phyloP scores from a whole-genome alignment of 768 basidiomycete genomes.

The Sutorius australiensis region DNA sequence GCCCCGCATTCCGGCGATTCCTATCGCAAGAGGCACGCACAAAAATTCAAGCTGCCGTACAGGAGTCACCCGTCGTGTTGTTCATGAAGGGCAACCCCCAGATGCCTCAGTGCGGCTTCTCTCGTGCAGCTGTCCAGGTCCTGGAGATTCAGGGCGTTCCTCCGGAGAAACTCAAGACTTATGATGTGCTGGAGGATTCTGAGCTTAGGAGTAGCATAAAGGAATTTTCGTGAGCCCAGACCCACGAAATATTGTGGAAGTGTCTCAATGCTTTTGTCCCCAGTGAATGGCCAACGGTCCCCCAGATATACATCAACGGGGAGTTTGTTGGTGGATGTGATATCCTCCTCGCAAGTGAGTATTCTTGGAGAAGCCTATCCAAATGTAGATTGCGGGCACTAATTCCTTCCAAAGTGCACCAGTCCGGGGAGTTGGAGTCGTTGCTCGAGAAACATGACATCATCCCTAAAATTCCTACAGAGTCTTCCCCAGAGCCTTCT shows the following conservation, averaged over 20 bases:
- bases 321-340: conserved; percentile 98
- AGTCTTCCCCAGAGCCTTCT: background rate
- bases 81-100: conserved; percentile 98
- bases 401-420: conserved; percentile 70
- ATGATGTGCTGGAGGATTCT: conserved; percentile 82
- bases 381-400: background rate
- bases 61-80: conserved; percentile 76
- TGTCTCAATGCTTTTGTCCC: background rate
- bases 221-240: conserved; percentile 85
- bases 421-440: conserved; percentile 87
- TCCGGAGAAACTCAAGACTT: conserved; percentile 78
- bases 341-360: conserved; percentile 85
- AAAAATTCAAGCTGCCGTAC: conserved; percentile 70
- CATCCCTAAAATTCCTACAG: conserved; percentile 46
- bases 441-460: conserved; percentile 70
- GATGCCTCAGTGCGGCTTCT: conserved; percentile 91
- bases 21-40: conserved; percentile 60
- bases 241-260: background rate
- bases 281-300: conserved; percentile 98
- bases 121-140: conserved; percentile 88
- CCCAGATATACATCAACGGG: conserved; percentile 90
- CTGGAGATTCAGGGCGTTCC: conserved; percentile 82
- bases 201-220: conserved; percentile 87
- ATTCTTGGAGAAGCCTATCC: background rate
- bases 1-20: conserved; percentile 37